Percentiles rank a stretch among this genome's conserved stretches.
phyloP scores from a whole-genome alignment of 305 asterid genomes.

The Fraxinus dipetala region DNA sequence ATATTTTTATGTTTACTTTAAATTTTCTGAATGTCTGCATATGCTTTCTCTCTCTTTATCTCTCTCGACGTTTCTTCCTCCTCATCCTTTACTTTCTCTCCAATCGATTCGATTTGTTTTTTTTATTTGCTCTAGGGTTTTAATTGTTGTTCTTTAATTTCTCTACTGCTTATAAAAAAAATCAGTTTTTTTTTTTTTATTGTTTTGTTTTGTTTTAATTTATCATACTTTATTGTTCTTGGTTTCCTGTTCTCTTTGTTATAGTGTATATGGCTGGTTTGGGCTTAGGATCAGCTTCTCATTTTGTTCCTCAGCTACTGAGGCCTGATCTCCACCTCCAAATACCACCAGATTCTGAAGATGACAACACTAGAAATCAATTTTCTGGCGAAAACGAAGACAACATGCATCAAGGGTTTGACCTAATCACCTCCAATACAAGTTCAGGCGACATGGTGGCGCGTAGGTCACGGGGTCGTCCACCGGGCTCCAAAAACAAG shows the following conservation, averaged over 20 bases:
- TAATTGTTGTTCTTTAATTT: slow-evolving; percentile 34
- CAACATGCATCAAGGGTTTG: slow-evolving; percentile 31
- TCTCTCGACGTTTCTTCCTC: slow-evolving; percentile 31
- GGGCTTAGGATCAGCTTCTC: slow-evolving; percentile 43
- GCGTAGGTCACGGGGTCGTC: slow-evolving; percentile 44
- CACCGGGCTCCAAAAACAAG: slow-evolving; percentile 43
- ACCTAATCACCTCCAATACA: slow-evolving; percentile 19
- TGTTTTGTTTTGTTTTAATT: slow-evolving; percentile 34
- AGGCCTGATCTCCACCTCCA: slow-evolving; percentile 39
- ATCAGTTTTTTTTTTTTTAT: slow-evolving; percentile 12
- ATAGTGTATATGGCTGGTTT: slow-evolving; percentile 46
- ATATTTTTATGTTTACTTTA: slow-evolving; percentile 34
- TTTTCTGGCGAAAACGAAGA: slow-evolving; percentile 39
- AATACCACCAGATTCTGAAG: slow-evolving; percentile 26
- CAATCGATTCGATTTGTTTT: slow-evolving; percentile 46
- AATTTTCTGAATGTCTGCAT: slow-evolving; percentile 25
- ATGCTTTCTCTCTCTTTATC: slow-evolving; percentile 14
- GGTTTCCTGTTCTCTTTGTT: slow-evolving; percentile 33
- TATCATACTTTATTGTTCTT: slow-evolving; percentile 20
- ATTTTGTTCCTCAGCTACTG: slow-evolving; percentile 39
- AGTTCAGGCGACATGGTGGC: slow-evolving; percentile 27
- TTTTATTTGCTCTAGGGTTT: slow-evolving; percentile 62
- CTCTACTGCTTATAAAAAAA: slow-evolving; percentile 20
- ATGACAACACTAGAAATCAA: slow-evolving; percentile 27
- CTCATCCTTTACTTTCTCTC: slow-evolving; percentile 42